A percentile compares a stretch with the other conserved stretches of the same genome.
Conservation (phyloP, 768 basidiomycete species). For the Coprinopsis strossmayeri region DNA sequence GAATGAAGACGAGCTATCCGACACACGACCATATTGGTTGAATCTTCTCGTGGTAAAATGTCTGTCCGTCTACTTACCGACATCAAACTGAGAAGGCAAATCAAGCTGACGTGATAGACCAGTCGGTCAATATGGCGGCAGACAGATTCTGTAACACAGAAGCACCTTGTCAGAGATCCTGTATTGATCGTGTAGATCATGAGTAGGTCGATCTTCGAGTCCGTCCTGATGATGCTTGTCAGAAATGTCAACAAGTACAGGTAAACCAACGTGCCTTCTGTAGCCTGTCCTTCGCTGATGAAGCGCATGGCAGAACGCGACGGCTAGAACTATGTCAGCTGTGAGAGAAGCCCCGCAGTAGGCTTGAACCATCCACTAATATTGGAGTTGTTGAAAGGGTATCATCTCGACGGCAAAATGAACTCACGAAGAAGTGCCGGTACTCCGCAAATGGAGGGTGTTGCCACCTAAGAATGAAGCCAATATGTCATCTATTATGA, state of each 20-base stretch:
- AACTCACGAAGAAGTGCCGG: background rate
- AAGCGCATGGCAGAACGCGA: conserved; percentile 5
- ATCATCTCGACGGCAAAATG: no score
- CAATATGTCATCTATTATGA: background rate
- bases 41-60: no score
- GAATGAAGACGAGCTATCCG: conserved; percentile 4
- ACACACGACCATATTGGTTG: no score
- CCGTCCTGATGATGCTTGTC: conserved; percentile 1
- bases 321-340: conserved; percentile 6
- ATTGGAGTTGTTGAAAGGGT: background rate
- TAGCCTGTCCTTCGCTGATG: conserved; percentile 7
- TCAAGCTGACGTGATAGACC: background rate
- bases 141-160: background rate
- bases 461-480: background rate
- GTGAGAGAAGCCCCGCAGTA: conserved; percentile 8
- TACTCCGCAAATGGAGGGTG: conserved; percentile 4
- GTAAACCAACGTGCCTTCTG: background rate
- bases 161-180: conserved; percentile 6
- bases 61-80: no score
- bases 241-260: background rate
- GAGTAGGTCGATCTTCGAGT: conserved; percentile 11
- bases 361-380: conserved; percentile 9
- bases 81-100: conserved; percentile 6
- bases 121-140: background rate
- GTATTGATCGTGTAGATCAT: conserved; percentile 11